Conservation (phyloP, 176 grass and related monocot genomes). For the Saccharum officinarum region DNA sequence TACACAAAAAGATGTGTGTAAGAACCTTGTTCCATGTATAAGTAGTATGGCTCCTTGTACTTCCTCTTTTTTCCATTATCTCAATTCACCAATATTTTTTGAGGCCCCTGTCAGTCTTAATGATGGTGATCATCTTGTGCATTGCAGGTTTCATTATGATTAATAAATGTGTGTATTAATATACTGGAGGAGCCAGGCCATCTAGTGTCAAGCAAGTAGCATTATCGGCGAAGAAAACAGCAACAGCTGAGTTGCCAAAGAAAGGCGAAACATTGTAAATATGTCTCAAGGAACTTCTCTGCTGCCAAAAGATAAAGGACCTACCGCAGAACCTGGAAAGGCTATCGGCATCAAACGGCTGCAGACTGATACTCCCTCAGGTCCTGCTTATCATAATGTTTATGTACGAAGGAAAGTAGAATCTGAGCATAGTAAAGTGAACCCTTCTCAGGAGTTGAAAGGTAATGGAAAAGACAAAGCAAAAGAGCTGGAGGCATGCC, state of each 20-base stretch:
- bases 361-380: conserved; percentile 48
- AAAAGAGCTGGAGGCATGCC: conserved; percentile 34
- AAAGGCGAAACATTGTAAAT: conserved; percentile 39
- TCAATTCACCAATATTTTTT: conserved; percentile 1
- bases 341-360: conserved; percentile 38
- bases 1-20: background rate
- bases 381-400: conserved; percentile 63
- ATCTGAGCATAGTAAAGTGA: conserved; percentile 59
- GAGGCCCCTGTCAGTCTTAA: conserved; percentile 17
- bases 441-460: conserved; percentile 51
- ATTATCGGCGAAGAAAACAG: conserved; percentile 41
- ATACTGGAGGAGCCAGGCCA: conserved; percentile 31
- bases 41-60: background rate
- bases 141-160: conserved; percentile 28
- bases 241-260: conserved; percentile 40
- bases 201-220: conserved; percentile 47
- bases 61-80: background rate
- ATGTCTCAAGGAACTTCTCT: conserved; percentile 42
- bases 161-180: conserved; percentile 15
- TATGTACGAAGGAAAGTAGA: conserved; percentile 79
- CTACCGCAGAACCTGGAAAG: conserved; percentile 43
- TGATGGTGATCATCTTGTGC: conserved; percentile 23
- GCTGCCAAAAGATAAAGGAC: conserved; percentile 50
- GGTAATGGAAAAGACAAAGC: conserved; percentile 36
- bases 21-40: too few species aligned